Evolutionary conservation across 73 alveolate genomes (phyloP), one percentile per base, ranked within the genome.

Genomic region (Paramecium biaurelia): DNA sequence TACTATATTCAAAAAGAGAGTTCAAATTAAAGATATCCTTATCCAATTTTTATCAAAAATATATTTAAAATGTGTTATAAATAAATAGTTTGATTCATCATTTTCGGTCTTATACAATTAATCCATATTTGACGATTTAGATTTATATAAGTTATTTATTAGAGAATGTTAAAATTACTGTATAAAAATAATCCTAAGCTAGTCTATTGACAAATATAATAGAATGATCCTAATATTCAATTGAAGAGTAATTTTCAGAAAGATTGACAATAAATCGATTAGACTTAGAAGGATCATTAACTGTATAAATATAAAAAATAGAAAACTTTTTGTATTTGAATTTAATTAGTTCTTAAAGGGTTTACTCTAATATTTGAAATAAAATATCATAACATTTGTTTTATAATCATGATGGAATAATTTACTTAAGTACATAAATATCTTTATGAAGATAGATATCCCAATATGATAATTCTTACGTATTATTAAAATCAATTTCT

Each of bases 381-480:
- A n/a, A 18, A 53, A 53, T 53, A 53, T 18, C 26, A 53, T 53
- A 53, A 53, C 20, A 53, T 53, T 53, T 18, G 30, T 47, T 53
- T 11, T 53, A 18, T n/a, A 63, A 63, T 63, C 84, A 63, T 30
- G 5, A 8, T 63, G 84, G 84, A 3, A 74, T 34, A 18, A 74
- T 37, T 74, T 74, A 74, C 10, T 74, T 34, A 10, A 74, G 59
- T 37, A 74, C 21, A 74, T 74, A 74, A 14, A 74, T 74, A 41
- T 74, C 45, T 74, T 74, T 34, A 21, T 74, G 87, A 28, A 74
- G 32, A 74, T 74, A 74, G 12, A 74, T 21, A 74, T 74, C 87
- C 87, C 87, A 74, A 74, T 74, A 74, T 10, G 87, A 37, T 32
- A 74, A 28, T 37, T 74, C 57, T 74, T 23, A 21, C 0, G 57